phyloP scores from a whole-genome alignment of 108 stramenopile genomes.

The Skeletonema potamos region DNA sequence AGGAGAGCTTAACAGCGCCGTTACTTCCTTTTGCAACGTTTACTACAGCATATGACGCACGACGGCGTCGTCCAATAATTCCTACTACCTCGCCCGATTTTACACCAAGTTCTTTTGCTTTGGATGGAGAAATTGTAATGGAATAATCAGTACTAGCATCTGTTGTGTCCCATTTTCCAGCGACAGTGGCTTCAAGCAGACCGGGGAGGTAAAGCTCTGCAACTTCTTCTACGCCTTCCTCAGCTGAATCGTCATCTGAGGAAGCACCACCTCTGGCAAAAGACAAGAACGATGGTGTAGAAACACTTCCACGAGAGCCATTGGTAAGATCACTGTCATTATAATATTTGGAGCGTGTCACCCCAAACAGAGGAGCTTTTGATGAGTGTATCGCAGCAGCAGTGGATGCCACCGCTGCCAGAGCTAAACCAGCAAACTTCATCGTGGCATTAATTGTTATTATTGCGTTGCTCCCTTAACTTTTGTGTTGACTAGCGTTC shows the following conservation, averaged over 20 bases:
- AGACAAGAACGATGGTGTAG: not conserved
- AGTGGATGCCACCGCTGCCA: not conserved
- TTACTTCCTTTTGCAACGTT: conserved; percentile 40
- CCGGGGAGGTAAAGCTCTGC: conserved; percentile 76
- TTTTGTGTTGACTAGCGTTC: not conserved
- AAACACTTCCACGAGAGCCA: not conserved
- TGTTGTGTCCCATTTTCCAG: conserved; percentile 33
- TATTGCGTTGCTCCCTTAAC: not conserved
- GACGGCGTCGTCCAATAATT: conserved; percentile 75
- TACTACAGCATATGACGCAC: conserved; percentile 71
- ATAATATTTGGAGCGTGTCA: not conserved
- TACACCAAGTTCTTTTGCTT: conserved; percentile 81
- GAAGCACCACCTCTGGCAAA: conserved; percentile 8
- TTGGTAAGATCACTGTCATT: not conserved
- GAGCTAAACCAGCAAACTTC: not conserved
- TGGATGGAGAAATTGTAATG: conserved; percentile 58
- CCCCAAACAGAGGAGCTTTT: not conserved
- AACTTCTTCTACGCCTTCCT: conserved; percentile 28
- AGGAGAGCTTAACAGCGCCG: conserved; percentile 39
- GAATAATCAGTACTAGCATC: conserved; percentile 47
- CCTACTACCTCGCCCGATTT: conserved; percentile 66
- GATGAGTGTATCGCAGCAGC: not conserved
- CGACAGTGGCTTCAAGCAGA: conserved; percentile 64
- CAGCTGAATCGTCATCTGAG: conserved; percentile 22
- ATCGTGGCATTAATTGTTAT: not conserved